These are phyloP conservation scores for Candida pseudofarinosa DNA, from an alignment of 805 yeast genomes.

Conservation along the genomic window DNA sequence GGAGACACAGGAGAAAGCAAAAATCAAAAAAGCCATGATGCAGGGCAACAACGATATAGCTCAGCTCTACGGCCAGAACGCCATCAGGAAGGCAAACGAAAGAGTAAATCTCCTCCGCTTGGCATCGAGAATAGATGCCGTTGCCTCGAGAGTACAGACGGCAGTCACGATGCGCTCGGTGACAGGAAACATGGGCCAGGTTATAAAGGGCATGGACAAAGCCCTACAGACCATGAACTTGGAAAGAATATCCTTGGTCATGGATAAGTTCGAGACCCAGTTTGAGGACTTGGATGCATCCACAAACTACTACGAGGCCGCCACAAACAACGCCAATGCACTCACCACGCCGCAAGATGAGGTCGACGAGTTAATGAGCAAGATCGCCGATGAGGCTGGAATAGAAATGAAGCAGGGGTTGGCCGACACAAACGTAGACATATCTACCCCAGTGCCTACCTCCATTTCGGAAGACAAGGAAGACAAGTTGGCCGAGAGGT, in stretches of 20 bases:
- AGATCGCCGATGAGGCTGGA: conserved; percentile 97
- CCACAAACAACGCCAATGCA: conserved; percentile 85
- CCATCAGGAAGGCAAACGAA: conserved; percentile 88
- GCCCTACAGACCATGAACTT: conserved; percentile 95
- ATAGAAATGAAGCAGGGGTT: conserved; percentile 85
- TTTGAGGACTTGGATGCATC: conserved; percentile 95
- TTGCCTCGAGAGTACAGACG: conserved; percentile 92
- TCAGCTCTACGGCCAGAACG: conserved; percentile 89
- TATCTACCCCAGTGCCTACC: conserved; percentile 35
- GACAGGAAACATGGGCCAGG: conserved; percentile 89
- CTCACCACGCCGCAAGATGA: conserved; percentile 91
- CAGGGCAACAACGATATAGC: conserved; percentile 92
- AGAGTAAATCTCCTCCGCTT: conserved; percentile 73
- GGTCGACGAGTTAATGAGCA: conserved; percentile 84
- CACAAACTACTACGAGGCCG: conserved; percentile 86
- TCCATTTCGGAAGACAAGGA: conserved; percentile 66
- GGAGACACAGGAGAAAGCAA: conserved; percentile 79
- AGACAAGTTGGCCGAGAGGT: conserved; percentile 80
- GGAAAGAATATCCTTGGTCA: conserved; percentile 85
- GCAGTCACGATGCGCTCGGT: conserved; percentile 97
- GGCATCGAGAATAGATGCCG: conserved; percentile 91
- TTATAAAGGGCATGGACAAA: conserved; percentile 92
- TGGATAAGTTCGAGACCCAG: conserved; percentile 96
- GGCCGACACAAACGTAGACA: conserved; percentile 55
- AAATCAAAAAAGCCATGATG: conserved; percentile 80